Evolutionary conservation across 768 basidiomycete species (phyloP).

Genomic region (Macrolepiota albuminosa): DNA sequence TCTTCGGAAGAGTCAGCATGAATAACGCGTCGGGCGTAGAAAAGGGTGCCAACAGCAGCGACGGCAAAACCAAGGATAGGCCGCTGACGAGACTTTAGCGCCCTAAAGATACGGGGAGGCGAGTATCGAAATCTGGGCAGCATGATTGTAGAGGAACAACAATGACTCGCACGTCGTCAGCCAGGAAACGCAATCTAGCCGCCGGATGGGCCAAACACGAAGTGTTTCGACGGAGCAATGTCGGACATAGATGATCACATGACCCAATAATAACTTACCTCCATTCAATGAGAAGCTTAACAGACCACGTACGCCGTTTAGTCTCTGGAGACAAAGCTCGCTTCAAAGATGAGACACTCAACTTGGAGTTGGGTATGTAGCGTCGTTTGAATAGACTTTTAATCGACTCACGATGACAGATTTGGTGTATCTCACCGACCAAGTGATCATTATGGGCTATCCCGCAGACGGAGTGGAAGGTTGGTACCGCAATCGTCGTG

Average conservation of each 20-base stretch:
- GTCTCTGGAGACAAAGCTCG: slow-evolving; percentile 83
- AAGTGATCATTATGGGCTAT: slow-evolving; percentile 78
- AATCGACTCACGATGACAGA: slow-evolving; percentile 24
- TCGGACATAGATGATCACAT: background rate
- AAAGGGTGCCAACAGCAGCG: slow-evolving; percentile 11
- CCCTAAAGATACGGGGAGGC: background rate
- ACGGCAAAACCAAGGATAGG: slow-evolving; percentile 5
- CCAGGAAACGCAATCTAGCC: background rate
- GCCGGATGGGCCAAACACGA: background rate
- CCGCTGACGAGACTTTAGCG: background rate
- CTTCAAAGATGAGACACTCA: slow-evolving; percentile 61
- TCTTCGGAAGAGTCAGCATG: slow-evolving; percentile 10
- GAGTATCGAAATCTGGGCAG: background rate
- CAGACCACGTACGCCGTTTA: slow-evolving; percentile 62
- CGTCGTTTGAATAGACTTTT: background rate
- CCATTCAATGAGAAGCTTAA: slow-evolving; percentile 32
- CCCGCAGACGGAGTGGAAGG: slow-evolving; percentile 77
- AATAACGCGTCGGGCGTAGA: slow-evolving; percentile 6
- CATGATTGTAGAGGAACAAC: background rate
- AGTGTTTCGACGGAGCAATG: background rate
- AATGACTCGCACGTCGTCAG: background rate
- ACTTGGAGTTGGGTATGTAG: slow-evolving; percentile 60
- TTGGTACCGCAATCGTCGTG: slow-evolving; percentile 72
- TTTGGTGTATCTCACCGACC: slow-evolving; percentile 68
- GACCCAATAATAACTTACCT: background rate